Conservation (phyloP, 805 yeast genomes). For the Nakazawaea pomicola region DNA sequence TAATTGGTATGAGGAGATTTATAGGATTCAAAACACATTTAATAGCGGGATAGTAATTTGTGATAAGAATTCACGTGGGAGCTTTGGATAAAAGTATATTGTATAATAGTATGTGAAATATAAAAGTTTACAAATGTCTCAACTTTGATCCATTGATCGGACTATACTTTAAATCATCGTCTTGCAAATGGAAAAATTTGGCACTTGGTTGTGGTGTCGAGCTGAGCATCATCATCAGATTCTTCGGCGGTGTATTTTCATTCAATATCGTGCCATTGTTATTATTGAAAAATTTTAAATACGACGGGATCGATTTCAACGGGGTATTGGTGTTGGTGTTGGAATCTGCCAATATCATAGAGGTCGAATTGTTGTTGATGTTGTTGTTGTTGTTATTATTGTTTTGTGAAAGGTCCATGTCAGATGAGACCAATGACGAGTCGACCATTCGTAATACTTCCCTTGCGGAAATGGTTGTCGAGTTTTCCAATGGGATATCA, state of each 20-base stretch:
- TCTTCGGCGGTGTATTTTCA: slow-evolving; percentile 5
- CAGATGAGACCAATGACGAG: slow-evolving; percentile 31
- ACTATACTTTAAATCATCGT: slow-evolving; percentile 4
- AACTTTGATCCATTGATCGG: slow-evolving; percentile 3
- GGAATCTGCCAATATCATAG: slow-evolving; percentile 1
- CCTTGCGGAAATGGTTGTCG: slow-evolving; percentile 30
- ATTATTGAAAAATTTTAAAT: slow-evolving; percentile 1
- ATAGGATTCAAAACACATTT: too few relatives aligned
- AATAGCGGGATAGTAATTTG: too few relatives aligned
- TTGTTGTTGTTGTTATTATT: not conserved
- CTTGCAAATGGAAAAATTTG: slow-evolving; percentile 1
- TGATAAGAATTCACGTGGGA: too few relatives aligned
- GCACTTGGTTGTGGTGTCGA: slow-evolving; percentile 2
- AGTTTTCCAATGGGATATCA: slow-evolving; percentile 26
- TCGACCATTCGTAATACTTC: slow-evolving; percentile 34
- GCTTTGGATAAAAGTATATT: too few relatives aligned
- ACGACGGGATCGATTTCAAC: slow-evolving; percentile 1
- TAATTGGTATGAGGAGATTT: too few relatives aligned
- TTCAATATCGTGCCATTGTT: not conserved
- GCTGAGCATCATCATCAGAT: not conserved
- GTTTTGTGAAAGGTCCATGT: slow-evolving; percentile 18
- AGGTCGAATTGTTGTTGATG: not conserved
- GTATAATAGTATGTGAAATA: too few relatives aligned
- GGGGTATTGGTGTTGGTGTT: slow-evolving; percentile 1
- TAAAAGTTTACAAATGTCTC: slow-evolving; percentile 3